Percentiles rank a stretch among this genome's conserved stretches.
Evolutionary conservation across 805 yeast genomes (phyloP).

Genomic region (Starmerella tilneyi): DNA sequence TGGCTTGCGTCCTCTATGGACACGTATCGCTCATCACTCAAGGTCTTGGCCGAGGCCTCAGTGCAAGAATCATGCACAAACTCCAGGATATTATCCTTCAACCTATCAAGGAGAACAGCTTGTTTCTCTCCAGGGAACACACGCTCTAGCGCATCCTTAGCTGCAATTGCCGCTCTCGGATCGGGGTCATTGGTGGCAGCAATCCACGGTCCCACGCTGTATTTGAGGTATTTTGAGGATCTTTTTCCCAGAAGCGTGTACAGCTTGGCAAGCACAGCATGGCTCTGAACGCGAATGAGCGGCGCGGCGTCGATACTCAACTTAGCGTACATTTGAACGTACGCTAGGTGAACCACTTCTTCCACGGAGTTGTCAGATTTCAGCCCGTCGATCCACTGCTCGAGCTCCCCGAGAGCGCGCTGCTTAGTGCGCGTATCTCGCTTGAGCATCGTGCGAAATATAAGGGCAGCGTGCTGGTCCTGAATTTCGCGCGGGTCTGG

Average conservation of each 20-base stretch:
- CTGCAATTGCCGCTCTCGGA: conserved; percentile 43
- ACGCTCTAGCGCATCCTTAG: conserved; percentile 38
- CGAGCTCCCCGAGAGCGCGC: conserved; percentile 55
- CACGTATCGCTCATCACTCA: conserved; percentile 66
- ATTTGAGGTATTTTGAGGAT: conserved; percentile 55
- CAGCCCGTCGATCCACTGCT: conserved; percentile 26
- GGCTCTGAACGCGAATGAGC: conserved; percentile 50
- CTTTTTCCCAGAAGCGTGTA: conserved; percentile 44
- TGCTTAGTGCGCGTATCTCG: conserved; percentile 79
- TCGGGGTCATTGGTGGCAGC: conserved; percentile 66
- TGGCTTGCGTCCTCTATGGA: conserved; percentile 54
- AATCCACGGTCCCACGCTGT: conserved; percentile 63
- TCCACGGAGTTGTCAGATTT: conserved; percentile 34
- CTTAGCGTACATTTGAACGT: conserved; percentile 70
- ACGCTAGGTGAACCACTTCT: conserved; percentile 53
- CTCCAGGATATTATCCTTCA: conserved; percentile 46
- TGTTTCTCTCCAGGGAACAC: conserved; percentile 52
- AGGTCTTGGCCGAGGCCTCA: conserved; percentile 48
- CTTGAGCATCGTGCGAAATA: conserved; percentile 68
- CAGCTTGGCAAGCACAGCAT: conserved; percentile 51
- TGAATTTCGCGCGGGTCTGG: conserved; percentile 54
- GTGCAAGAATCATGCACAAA: conserved; percentile 44
- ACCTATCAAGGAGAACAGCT: conserved; percentile 50
- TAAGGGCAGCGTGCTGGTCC: conserved; percentile 44
- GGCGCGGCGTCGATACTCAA: conserved; percentile 62